Evolutionary conservation across 2,329 filamentous ascomycete genomes (phyloP), one percentile per base, ranked within the genome.

Genomic region (Colletotrichum caudatum): DNA sequence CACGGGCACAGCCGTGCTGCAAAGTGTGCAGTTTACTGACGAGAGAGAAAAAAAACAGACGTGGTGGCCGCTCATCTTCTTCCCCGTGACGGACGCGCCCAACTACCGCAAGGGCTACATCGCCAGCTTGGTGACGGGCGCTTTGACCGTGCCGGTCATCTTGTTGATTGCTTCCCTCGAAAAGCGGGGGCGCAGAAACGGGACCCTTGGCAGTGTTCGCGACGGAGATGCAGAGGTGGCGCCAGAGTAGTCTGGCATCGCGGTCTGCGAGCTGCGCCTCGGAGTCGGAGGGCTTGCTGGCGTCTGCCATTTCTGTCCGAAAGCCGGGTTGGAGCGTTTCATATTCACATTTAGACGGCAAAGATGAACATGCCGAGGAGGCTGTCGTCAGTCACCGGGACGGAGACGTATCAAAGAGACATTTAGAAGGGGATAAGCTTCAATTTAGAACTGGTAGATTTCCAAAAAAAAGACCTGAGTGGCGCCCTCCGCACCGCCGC

Each of bases 1-100:
- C 29, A 2, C 1, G 6, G 3, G n/a, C n/a, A n/a, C 20, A 18
- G 20, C 48, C 16, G 2, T 29, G 29, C 29, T 29, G 3, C 5
- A 29, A 29, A 29, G 29, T 29, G 29, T 29, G 29, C 29, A 29
- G 29, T 29, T 29, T 6, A 26, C 63, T 61, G 20, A 66, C 20
- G n/a, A 39, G 8, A n/a, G 5, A 9, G 5, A 6, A n/a, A 8
- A 9, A 8, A 6, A 5, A 11, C 18, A 71, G 69, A 82, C 79
- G 1, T 82, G 81, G 80, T 82, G 81, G 81, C 80, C 80, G 1
- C 69, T 83, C 8, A 77, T 83, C 23, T 83, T 83, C 61, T 83
- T 80, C 57, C 81, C 81, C 0, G 81, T 81, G 1, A 83, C 81
- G 0, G 81, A 82, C 75, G 81, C 81, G 14, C 81, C 81, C 3